Evolutionary conservation across 441 rosid genomes (phyloP), one percentile per base, ranked within the genome.

Genomic region (Adansonia madagascariensis): DNA sequence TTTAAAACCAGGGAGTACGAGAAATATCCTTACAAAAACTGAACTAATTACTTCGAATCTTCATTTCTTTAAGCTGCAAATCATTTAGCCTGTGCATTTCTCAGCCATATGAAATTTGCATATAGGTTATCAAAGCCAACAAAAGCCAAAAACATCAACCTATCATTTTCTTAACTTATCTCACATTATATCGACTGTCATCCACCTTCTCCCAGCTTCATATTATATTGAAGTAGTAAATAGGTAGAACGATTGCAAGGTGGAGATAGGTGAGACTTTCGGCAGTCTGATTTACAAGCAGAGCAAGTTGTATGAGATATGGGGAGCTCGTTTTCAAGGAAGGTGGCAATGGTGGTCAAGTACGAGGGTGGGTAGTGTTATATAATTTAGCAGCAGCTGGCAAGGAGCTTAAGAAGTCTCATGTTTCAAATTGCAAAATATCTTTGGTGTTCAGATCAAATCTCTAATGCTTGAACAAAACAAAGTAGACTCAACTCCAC

Each of bases 321-420:
- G 39, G 47, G 49, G 22, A 66, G 71, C n/a, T 44, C 53, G 18
- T 44, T 66, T 43, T 44, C 35, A 44, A 66, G 53, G 71, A 66
- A 43, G 43, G 46, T 14, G 18, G 20, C 18, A 63, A 14, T 15
- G 20, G 46, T 35, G 46, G 46, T 15, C 11, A 63, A 63, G 14
- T 63, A 35, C 7, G 35, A 63, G 11, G 7, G n/a, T 24, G 64
- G 22, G 22, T 3, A 55, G 24, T 17, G 2, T 14, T 0, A 22
- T 11, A 22, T 22, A 60, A 22, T 6, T 6, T 18, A 18, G 62
- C 31, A 22, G 39, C 15, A 10, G 64, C 62, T 60, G 31, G 15
- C 64, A 60, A 22, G 63, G 35, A 59, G 39, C 1, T 22, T 60
- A 39, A 60, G 39, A 59, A 59, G 64, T 22, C 15, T 59, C 7